A percentile compares a stretch with the other conserved stretches of the same genome.
phyloP scores from a whole-genome alignment of 2,329 filamentous ascomycete genomes.

The Cladosporium sp. region DNA sequence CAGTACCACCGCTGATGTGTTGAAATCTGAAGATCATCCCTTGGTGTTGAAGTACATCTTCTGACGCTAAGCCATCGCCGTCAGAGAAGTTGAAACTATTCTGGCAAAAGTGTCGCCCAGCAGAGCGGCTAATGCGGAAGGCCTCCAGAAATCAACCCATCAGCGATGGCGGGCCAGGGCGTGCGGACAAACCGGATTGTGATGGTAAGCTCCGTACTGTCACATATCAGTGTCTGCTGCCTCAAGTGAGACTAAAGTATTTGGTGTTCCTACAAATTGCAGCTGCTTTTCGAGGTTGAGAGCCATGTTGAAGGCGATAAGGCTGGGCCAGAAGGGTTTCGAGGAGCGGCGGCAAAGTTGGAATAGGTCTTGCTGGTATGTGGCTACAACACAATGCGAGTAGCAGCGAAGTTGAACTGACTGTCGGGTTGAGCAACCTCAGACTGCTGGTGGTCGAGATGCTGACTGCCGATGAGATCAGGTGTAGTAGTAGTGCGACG shows the following conservation, averaged over 20 bases:
- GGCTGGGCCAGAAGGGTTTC: background rate
- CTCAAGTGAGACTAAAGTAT: constrained; percentile 11
- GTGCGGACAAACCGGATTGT: constrained; percentile 52
- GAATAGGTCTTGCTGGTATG: background rate
- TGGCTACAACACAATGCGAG: too few relatives aligned
- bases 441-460: too few relatives aligned
- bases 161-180: constrained; percentile 4
- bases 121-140: too few relatives aligned
- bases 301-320: constrained; percentile 33
- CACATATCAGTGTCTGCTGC: constrained; percentile 10
- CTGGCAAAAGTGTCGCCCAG: too few relatives aligned
- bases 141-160: constrained; percentile 1
- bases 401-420: too few relatives aligned
- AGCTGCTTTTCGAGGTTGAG: constrained; percentile 78
- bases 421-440: too few relatives aligned
- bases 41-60: background rate
- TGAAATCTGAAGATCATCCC: constrained; percentile 5
- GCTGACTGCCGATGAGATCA: background rate
- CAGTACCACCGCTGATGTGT: constrained; percentile 8
- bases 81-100: too few relatives aligned
- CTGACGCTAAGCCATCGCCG: too few relatives aligned
- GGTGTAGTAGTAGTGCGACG: background rate
- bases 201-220: constrained; percentile 80
- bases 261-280: constrained; percentile 60
- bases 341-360: background rate